Percentiles rank a stretch among this genome's conserved stretches.
phyloP scores from a whole-genome alignment of 441 rosid species.

The Adansonia madagascariensis region DNA sequence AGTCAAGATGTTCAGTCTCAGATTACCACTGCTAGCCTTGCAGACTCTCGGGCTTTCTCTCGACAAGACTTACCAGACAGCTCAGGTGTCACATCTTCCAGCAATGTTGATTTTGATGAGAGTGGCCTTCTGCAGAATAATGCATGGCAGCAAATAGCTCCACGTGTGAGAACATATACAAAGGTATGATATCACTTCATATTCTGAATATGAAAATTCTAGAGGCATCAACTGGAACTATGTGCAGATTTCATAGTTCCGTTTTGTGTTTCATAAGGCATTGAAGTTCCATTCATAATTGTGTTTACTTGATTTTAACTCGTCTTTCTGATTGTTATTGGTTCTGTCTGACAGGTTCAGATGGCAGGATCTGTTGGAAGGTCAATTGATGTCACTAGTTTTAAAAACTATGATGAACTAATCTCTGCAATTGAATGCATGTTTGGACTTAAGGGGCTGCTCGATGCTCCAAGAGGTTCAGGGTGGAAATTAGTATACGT shows the following conservation, averaged over 20 bases:
- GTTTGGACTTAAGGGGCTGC: conserved; percentile 80
- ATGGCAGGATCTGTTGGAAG: conserved; percentile 95
- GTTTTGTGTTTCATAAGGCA: background rate
- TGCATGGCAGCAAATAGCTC: conserved; percentile 84
- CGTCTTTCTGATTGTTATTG: background rate
- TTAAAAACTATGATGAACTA: conserved; percentile 55
- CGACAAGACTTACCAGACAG: conserved; percentile 77
- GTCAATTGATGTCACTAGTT: conserved; percentile 87
- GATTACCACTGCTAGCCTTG: conserved; percentile 84
- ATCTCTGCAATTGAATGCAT: too few species aligned
- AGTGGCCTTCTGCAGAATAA: conserved; percentile 65
- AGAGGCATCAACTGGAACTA: background rate
- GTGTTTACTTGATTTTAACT: background rate
- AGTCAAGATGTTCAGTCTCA: conserved; percentile 97
- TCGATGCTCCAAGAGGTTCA: conserved; percentile 69
- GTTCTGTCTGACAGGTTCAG: conserved; percentile 66
- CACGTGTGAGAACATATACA: conserved; percentile 82
- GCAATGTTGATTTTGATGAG: conserved; percentile 85
- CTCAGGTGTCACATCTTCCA: conserved; percentile 88
- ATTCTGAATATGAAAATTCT: background rate
- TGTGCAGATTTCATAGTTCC: background rate
- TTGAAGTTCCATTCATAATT: too few species aligned
- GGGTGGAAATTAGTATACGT: conserved; percentile 96
- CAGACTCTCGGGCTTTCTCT: conserved; percentile 78
- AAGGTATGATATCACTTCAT: conserved; percentile 54